Evolutionary conservation across 176 grass and related monocot species (phyloP), one percentile per base, ranked within the genome.

Genomic region (Oropetium thomaeum): DNA sequence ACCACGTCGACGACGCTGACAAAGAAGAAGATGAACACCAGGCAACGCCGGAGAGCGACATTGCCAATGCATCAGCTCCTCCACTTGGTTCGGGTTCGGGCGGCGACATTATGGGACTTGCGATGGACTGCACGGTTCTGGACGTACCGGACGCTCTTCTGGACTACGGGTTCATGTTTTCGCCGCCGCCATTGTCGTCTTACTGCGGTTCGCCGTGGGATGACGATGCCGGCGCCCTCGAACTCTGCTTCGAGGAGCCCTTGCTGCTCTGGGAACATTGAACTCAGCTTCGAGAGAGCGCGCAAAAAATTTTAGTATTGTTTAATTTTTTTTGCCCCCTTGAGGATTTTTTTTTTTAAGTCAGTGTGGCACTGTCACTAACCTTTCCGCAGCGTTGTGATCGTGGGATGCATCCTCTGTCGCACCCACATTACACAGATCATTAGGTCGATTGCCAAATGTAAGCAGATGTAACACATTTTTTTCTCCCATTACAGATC

Each of bases 221-320:
- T 3, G 76, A 33, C 64, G 12, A 55, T 47, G 43, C 19, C 38
- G 81, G n/a, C n/a, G n/a, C n/a, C n/a, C n/a, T 75, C 32, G 65
- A 70, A 20, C 29, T 70, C 55, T 58, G 41, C 69, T 40, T 88
- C 30, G 81, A 61, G 65, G 86, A 84, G 58, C 81, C 86, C 14
- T 41, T 88, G 76, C 19, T 69, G 55, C 86, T 88, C 11, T 88
- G 86, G 86, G 81, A 88, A 37, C 69, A 88, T 51, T 88, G 75
- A 87, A 47, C 41, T 33, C 43, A 33, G 19, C 16, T n/a, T n/a
- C n/a, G n/a, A n/a, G n/a, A n/a, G n/a, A n/a, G 43, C 69, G 54
- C 43, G 59, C 69, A 57, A 58, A 45, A 23, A 8, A 52, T 17
- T 49, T 1, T 49, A 19, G 11, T 10, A 80, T 62, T 71, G 39